Base-by-base conservation (phyloP, 176 grass and related monocot species). In the Avena insularis region DNA sequence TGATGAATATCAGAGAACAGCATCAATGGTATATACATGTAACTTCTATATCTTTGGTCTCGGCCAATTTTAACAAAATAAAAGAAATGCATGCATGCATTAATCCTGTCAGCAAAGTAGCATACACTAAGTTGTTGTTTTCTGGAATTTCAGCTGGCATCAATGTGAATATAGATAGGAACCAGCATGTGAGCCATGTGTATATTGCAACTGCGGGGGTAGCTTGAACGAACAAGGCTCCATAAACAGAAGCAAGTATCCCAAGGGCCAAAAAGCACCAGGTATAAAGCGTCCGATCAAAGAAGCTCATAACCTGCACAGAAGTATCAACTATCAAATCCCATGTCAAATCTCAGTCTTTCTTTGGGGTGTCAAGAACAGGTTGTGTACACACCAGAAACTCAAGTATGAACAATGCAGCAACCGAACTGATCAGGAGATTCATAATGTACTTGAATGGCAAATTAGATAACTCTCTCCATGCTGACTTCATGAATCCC, bases 121-220 rank as follows among this genome's bases (percentile, higher is more conserved):
- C 83, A 85, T 93, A 98, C 96, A 98, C 93, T 75, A 98, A 93
- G 83, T 87, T 92, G 77, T 93, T 98, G 83, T 98, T 95, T 87
- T 98, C 93, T 76, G 96, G 96, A 82, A 98, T 95, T 95, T 95
- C 96, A 77, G 96, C 96, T 63, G 96, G 93, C 96, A 98, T 95
- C 92, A 95, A 89, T 88, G 96, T 98, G 89, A 98, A 98, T 74
- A 91, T 63, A 66, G 96, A 98, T 53, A 98, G 79, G 83, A 98
- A 93, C 96, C 93, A 98, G 93, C 93, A 90, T 56, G 91, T 33
- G 35, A 92, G 33, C 85, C 96, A 98, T 73, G 90, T 48, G 86
- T 92, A 95, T 58, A 92, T 76, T 3, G 88, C 90, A 75, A 98
- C 49, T 8, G 86, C 84, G 88, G 82, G 80, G 73, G 78, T 89